These are phyloP conservation scores for Suillus alpinus DNA, from an alignment of 768 basidiomycete species.

Conservation along the genomic window DNA sequence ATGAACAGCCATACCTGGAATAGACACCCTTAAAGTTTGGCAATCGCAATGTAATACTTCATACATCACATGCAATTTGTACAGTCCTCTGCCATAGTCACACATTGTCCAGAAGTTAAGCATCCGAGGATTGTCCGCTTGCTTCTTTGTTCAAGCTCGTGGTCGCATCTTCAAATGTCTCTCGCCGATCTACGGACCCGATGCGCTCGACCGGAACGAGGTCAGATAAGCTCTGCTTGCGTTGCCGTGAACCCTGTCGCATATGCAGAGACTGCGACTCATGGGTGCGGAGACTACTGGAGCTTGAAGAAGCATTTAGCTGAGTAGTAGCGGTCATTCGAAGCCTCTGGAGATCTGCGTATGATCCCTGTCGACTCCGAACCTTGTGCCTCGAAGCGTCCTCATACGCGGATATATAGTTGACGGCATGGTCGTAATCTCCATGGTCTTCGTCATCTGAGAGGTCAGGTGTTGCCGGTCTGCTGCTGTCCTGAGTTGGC, in stretches of 20 bases:
- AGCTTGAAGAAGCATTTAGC: conserved; percentile 9
- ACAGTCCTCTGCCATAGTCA: conserved; percentile 17
- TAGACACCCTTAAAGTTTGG: conserved; percentile 7
- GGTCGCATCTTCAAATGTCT: conserved; percentile 64
- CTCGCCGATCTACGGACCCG: conserved; percentile 52
- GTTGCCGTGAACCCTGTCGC: conserved; percentile 45
- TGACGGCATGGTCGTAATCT: conserved; percentile 88
- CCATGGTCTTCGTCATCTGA: conserved; percentile 87
- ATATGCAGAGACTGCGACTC: conserved; percentile 45
- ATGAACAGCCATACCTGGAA: conserved; percentile 17
- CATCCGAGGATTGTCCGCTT: conserved; percentile 26
- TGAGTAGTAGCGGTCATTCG: conserved; percentile 35
- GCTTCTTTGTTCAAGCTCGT: conserved; percentile 67
- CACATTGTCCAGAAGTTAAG: conserved; percentile 18
- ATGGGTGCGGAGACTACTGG: conserved; percentile 15
- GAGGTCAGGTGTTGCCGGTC: conserved; percentile 67
- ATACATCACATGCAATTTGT: conserved; percentile 19
- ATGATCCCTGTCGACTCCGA: conserved; percentile 68
- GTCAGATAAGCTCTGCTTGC: conserved; percentile 65
- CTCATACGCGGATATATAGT: conserved; percentile 54
- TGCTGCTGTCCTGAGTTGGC: conserved; percentile 55
- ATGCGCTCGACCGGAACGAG: conserved; percentile 62
- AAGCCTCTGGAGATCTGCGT: conserved; percentile 77
- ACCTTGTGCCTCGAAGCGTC: conserved; percentile 42
- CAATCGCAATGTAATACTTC: conserved; percentile 28